Evolutionary conservation across 352 stramenopile genomes (phyloP).

Genomic region (Thalassiosira mediterranea): DNA sequence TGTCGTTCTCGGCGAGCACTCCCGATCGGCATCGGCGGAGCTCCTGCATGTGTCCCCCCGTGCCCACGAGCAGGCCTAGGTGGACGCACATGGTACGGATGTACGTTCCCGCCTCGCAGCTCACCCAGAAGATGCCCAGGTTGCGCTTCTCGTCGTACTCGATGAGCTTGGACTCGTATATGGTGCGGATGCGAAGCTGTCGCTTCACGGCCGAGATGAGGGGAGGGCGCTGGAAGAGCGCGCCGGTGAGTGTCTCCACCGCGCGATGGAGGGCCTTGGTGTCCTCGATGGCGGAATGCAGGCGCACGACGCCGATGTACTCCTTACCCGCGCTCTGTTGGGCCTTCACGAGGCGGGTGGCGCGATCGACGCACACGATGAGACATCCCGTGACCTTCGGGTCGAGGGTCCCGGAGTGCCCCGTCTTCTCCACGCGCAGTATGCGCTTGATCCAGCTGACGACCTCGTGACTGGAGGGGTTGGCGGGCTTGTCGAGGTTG

Average conservation of each 20-base stretch:
- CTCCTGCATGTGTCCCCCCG: conserved; percentile 99
- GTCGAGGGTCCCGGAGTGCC: conserved; percentile 98
- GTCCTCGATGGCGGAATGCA: conserved; percentile 94
- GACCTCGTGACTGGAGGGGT: conserved; percentile 99
- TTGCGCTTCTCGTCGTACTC: conserved; percentile 98
- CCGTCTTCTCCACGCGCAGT: conserved; percentile 99
- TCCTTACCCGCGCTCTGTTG: conserved; percentile 98
- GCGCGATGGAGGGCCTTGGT: conserved; percentile 91
- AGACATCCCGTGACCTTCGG: conserved; percentile 99
- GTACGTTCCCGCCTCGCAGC: conserved; percentile 98
- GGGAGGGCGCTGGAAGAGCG: conserved; percentile 99
- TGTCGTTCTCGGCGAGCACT: conserved; percentile 94
- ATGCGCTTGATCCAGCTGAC: conserved; percentile 99
- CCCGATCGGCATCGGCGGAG: conserved; percentile 96
- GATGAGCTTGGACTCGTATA: conserved; percentile 99
- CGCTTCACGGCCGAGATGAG: conserved; percentile 99
- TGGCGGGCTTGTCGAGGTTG: conserved; percentile 99
- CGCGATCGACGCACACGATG: conserved; percentile 99
- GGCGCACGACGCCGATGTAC: conserved; percentile 97
- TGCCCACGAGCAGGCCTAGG: conserved; percentile 95
- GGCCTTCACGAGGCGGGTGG: conserved; percentile 93
- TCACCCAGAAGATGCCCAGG: conserved; percentile 97
- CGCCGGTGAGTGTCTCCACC: conserved; percentile 98
- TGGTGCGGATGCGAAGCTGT: conserved; percentile 98
- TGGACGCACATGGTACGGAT: conserved; percentile 99